Percentiles rank a stretch among this genome's conserved stretches.
phyloP scores from a whole-genome alignment of 768 basidiomycete species.

The Leccinum boreale region DNA sequence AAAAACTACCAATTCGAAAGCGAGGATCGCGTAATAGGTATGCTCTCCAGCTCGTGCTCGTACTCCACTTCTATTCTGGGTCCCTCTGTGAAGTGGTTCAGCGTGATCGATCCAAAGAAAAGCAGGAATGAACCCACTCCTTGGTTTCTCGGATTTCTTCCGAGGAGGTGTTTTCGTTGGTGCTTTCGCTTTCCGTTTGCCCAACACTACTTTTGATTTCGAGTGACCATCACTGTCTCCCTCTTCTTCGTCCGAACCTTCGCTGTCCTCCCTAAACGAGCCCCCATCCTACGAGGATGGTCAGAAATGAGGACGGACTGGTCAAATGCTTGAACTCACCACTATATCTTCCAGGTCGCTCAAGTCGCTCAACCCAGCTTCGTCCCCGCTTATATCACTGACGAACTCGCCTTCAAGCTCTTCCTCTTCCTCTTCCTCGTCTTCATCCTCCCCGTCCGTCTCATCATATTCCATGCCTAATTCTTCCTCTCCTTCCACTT shows the following conservation, averaged over 20 bases:
- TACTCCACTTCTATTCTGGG: conserved; percentile 94
- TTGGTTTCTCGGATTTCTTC: conserved; percentile 61
- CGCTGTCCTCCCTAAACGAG: conserved; percentile 40
- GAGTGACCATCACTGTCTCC: conserved; percentile 37
- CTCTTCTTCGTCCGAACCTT: conserved; percentile 40
- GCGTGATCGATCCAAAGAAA: conserved; percentile 2
- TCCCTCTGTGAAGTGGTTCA: conserved; percentile 45
- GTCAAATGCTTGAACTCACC: conserved; percentile 38
- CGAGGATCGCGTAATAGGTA: conserved; percentile 50
- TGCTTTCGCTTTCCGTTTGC: conserved; percentile 65
- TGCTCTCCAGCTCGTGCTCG: conserved; percentile 84
- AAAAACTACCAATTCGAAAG: conserved; percentile 51
- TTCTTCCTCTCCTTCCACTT: conserved; percentile 40
- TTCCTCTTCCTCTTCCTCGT: conserved; percentile 41
- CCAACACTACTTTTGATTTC: conserved; percentile 47
- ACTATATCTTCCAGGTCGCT: conserved; percentile 62
- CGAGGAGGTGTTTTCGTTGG: conserved; percentile 40
- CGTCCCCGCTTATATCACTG: conserved; percentile 53
- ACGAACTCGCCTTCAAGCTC: conserved; percentile 56
- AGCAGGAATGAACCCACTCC: conserved; percentile 42
- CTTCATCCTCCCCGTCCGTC: conserved; percentile 49
- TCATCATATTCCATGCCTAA: conserved; percentile 53
- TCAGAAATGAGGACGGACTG: conserved; percentile 18
- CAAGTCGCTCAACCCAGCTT: conserved; percentile 42
- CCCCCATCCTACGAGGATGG: conserved; percentile 30